Conservation (phyloP, 2,329 filamentous ascomycete genomes). For the Ophiocordyceps camponoti-leonardi region DNA sequence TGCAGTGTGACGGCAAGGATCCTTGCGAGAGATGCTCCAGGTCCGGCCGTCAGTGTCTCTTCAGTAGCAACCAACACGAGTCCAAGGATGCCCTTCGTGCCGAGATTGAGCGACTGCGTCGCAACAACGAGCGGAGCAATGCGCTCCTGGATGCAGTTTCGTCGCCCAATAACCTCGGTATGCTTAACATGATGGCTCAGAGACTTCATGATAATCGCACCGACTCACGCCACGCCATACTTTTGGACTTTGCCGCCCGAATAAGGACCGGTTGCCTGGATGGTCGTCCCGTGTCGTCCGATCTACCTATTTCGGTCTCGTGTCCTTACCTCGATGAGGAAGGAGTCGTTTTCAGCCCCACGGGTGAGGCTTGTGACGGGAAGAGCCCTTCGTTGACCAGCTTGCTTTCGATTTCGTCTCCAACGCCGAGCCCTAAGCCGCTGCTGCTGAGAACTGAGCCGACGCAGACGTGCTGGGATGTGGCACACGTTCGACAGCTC, state of each 20-base stretch:
- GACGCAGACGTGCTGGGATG: conserved; percentile 1
- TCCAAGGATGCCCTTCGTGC: conserved; percentile 6
- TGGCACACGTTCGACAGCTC: conserved; percentile 1
- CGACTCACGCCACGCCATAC: not conserved
- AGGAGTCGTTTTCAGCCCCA: no score
- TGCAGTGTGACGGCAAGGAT: conserved; percentile 3
- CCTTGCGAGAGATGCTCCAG: conserved; percentile 2
- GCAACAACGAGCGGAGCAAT: conserved; percentile 1
- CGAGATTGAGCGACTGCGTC: conserved; percentile 7
- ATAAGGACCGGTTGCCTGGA: no score
- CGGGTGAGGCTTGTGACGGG: no score
- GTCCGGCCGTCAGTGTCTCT: conserved; percentile 2
- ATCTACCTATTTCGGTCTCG: no score
- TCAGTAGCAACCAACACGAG: conserved; percentile 1
- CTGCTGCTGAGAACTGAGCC: not conserved
- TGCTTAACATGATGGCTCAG: not conserved
- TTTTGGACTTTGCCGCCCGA: no score
- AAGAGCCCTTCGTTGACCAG: no score
- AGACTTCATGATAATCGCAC: not conserved
- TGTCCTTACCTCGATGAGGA: no score
- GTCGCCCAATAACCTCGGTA: not conserved
- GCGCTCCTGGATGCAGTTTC: not conserved
- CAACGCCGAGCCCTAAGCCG: not conserved
- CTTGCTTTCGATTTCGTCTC: not conserved
- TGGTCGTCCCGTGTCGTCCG: no score